phyloP scores from a whole-genome alignment of 108 stramenopile species.

The Conticribra guillardii region DNA sequence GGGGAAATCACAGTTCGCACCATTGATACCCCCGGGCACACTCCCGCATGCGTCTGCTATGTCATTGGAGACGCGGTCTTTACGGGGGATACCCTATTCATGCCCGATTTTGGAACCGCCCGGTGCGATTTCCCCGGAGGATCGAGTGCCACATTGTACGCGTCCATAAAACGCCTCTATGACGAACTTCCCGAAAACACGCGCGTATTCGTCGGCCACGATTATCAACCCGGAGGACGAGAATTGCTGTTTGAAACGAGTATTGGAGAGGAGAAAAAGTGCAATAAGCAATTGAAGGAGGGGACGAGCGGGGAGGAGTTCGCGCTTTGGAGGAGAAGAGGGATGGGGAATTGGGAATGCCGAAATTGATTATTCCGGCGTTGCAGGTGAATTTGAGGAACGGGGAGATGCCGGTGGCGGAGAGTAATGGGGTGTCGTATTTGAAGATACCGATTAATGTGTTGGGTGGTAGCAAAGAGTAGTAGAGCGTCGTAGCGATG shows the following conservation, averaged over 20 bases:
- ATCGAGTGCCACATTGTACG: slow-evolving; percentile 26
- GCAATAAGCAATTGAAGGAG: slow-evolving; percentile 43
- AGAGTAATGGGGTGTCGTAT: slow-evolving; percentile 52
- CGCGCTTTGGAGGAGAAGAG: slow-evolving; percentile 42
- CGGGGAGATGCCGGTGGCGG: slow-evolving; percentile 42
- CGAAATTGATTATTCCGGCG: slow-evolving; percentile 46
- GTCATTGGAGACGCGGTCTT: slow-evolving; percentile 50
- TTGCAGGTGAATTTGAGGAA: slow-evolving; percentile 63
- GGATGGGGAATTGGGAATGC: slow-evolving; percentile 45
- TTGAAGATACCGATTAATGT: slow-evolving; percentile 54
- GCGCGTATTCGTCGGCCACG: slow-evolving; percentile 52
- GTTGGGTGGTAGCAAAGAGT: no score
- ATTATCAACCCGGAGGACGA: slow-evolving; percentile 52
- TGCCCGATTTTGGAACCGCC: slow-evolving; percentile 53
- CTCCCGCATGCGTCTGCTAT: slow-evolving; percentile 56
- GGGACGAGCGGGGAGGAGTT: slow-evolving; percentile 44
- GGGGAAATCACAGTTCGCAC: slow-evolving; percentile 23
- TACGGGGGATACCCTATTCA: slow-evolving; percentile 56
- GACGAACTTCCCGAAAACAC: slow-evolving; percentile 41
- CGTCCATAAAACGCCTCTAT: slow-evolving; percentile 33
- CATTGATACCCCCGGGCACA: slow-evolving; percentile 54
- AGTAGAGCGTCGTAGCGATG: no score
- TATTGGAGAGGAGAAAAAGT: slow-evolving; percentile 50
- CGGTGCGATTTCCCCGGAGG: slow-evolving; percentile 58
- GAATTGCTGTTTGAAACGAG: slow-evolving; percentile 41